Evolutionary conservation across 1,284 basidiomycete genomes (phyloP).

Genomic region (Cerrena zonata): DNA sequence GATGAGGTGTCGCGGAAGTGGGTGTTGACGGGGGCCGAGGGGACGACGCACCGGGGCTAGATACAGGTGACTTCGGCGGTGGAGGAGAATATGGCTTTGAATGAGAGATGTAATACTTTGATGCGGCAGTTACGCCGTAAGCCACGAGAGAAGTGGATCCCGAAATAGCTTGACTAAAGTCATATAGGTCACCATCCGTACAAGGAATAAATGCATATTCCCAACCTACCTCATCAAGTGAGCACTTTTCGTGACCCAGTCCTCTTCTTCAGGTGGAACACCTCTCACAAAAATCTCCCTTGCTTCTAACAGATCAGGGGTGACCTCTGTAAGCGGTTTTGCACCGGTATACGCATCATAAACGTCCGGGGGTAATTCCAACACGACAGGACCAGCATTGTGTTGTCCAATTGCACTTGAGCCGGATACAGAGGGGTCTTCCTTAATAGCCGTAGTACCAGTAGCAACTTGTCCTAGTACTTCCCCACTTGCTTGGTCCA

Average conservation of each 20-base stretch:
- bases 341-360: slow-evolving; percentile 23
- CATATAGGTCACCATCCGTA: background rate
- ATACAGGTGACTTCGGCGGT: slow-evolving; percentile 27
- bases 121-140: slow-evolving; percentile 56
- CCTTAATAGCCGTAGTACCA: slow-evolving; percentile 50
- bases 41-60: slow-evolving; percentile 14
- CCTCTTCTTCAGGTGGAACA: slow-evolving; percentile 62
- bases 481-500: slow-evolving; percentile 71
- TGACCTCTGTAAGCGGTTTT: slow-evolving; percentile 5
- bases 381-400: slow-evolving; percentile 53
- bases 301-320: slow-evolving; percentile 37
- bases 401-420: slow-evolving; percentile 25
- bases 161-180: slow-evolving; percentile 59
- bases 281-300: slow-evolving; percentile 52
- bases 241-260: slow-evolving; percentile 70
- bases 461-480: slow-evolving; percentile 70
- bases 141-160: slow-evolving; percentile 60
- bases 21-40: slow-evolving; percentile 6
- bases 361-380: slow-evolving; percentile 53
- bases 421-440: slow-evolving; percentile 40
- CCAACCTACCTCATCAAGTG: slow-evolving; percentile 56
- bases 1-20: slow-evolving; percentile 26
- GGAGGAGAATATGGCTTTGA: slow-evolving; percentile 43
- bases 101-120: slow-evolving; percentile 58
- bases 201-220: background rate